Evolutionary conservation across 2,329 filamentous ascomycete species (phyloP).

Genomic region (Coniochaeta prunicola): DNA sequence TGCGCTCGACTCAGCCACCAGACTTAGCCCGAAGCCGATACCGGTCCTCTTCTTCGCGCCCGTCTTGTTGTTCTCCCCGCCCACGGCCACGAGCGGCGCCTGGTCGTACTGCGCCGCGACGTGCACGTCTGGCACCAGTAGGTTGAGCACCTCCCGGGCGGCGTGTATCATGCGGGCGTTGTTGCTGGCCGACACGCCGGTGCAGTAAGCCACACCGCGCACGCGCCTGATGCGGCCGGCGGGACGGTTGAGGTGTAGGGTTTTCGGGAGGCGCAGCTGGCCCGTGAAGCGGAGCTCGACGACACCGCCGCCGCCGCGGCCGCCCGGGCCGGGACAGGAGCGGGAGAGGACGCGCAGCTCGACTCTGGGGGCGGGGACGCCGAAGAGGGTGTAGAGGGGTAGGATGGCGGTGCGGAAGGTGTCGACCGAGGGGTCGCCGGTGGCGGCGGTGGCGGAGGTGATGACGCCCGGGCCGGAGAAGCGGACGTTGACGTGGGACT

Average conservation of each 20-base stretch:
- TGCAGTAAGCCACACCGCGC: slow-evolving; percentile 87
- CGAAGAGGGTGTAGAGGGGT: slow-evolving; percentile 84
- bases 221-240: slow-evolving; percentile 83
- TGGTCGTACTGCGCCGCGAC: slow-evolving; percentile 75
- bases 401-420: slow-evolving; percentile 89
- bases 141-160: slow-evolving; percentile 79
- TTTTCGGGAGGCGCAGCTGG: slow-evolving; percentile 90
- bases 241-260: slow-evolving; percentile 75
- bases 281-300: slow-evolving; percentile 93
- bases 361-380: slow-evolving; percentile 70
- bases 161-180: slow-evolving; percentile 94
- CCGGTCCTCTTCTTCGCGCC: slow-evolving; percentile 61
- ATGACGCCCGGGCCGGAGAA: slow-evolving; percentile 91
- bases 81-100: slow-evolving; percentile 41
- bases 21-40: slow-evolving; percentile 82
- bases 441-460: slow-evolving; percentile 67
- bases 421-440: slow-evolving; percentile 84
- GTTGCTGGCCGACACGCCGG: slow-evolving; percentile 85
- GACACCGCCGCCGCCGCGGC: slow-evolving; percentile 76
- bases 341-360: slow-evolving; percentile 77
- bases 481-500: slow-evolving; percentile 81
- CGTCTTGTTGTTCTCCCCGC: slow-evolving; percentile 43
- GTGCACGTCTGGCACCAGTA: slow-evolving; percentile 81
- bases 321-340: slow-evolving; percentile 68
- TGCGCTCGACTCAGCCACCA: slow-evolving; percentile 88